A percentile compares a stretch with the other conserved stretches of the same genome.
Evolutionary conservation across 2,329 filamentous ascomycete genomes (phyloP).

Genomic region (Daldinia sp.): DNA sequence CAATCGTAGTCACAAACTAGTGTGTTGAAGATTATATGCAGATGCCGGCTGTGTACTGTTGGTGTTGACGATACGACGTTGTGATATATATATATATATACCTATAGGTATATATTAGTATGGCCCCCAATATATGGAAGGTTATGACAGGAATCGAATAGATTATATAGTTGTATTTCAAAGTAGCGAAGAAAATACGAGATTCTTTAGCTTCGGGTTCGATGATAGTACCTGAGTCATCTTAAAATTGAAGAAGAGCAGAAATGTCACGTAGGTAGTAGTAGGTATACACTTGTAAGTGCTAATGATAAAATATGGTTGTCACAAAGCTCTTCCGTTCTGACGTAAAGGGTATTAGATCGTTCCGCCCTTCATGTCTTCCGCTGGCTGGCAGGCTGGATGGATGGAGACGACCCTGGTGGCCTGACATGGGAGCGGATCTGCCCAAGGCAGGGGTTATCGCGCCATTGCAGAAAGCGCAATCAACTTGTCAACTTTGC

Average conservation of each 20-base stretch:
- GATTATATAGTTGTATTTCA: conserved; percentile 23
- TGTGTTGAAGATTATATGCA: not conserved
- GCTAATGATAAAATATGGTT: conserved; percentile 22
- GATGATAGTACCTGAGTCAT: conserved; percentile 39
- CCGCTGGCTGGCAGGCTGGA: conserved; percentile 25
- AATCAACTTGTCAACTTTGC: conserved; percentile 22
- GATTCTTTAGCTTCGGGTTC: conserved; percentile 7
- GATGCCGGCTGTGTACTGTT: not conserved
- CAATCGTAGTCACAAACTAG: too few species aligned
- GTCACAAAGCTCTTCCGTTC: conserved; percentile 21
- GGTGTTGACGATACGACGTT: conserved; percentile 20
- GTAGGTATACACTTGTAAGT: conserved; percentile 13
- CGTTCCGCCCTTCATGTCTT: conserved; percentile 37
- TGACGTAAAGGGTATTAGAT: conserved; percentile 41
- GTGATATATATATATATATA: too few species aligned
- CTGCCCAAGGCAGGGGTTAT: conserved; percentile 29
- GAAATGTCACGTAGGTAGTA: conserved; percentile 13
- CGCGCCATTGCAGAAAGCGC: conserved; percentile 29
- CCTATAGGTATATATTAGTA: conserved; percentile 16
- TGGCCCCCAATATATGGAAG: conserved; percentile 2
- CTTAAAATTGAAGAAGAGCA: conserved; percentile 5
- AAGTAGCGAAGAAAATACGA: conserved; percentile 2
- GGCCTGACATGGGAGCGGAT: conserved; percentile 32
- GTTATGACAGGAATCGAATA: conserved; percentile 3
- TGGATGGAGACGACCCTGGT: conserved; percentile 22